A percentile compares a stretch with the other conserved stretches of the same genome.
Evolutionary conservation across 352 stramenopile genomes (phyloP).

Genomic region (Globisporangium camurandrum): DNA sequence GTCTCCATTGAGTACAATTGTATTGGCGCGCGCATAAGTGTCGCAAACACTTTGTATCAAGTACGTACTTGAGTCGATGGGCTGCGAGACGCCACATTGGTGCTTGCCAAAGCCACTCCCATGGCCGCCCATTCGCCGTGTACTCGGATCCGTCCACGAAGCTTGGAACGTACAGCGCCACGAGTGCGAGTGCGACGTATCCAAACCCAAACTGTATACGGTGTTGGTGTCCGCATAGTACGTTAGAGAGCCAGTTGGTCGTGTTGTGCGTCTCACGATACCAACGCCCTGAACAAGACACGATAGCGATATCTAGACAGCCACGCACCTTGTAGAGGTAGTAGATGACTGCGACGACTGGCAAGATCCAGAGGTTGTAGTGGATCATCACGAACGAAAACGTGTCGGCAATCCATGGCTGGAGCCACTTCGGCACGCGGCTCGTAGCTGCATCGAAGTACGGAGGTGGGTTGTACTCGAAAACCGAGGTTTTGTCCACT

Average conservation of each 20-base stretch:
- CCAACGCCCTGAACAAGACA: not conserved
- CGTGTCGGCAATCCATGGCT: conserved; percentile 18
- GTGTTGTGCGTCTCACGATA: not conserved
- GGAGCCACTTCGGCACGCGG: conserved; percentile 22
- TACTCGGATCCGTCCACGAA: conserved; percentile 37
- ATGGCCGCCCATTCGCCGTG: conserved; percentile 25
- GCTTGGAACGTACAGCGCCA: conserved; percentile 37
- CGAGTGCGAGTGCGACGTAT: conserved; percentile 21
- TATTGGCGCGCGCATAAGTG: too few species aligned
- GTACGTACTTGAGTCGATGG: conserved; percentile 4
- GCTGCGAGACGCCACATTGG: conserved; percentile 28
- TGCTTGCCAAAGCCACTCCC: conserved; percentile 24
- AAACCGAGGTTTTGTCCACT: not conserved
- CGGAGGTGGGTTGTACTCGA: conserved; percentile 19
- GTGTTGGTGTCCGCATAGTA: not conserved
- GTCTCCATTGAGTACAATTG: too few species aligned
- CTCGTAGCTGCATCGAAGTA: conserved; percentile 20
- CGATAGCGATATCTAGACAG: too few species aligned
- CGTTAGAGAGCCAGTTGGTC: too few species aligned
- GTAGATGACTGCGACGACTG: conserved; percentile 27
- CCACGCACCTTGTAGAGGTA: conserved; percentile 20
- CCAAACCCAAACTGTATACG: conserved; percentile 4
- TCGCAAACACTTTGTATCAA: too few species aligned
- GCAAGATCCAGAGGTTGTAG: conserved; percentile 36
- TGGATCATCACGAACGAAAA: conserved; percentile 36